These are phyloP conservation scores for Tolypocladium sp. DNA, from an alignment of 2,329 filamentous ascomycete genomes.

Conservation along the genomic window DNA sequence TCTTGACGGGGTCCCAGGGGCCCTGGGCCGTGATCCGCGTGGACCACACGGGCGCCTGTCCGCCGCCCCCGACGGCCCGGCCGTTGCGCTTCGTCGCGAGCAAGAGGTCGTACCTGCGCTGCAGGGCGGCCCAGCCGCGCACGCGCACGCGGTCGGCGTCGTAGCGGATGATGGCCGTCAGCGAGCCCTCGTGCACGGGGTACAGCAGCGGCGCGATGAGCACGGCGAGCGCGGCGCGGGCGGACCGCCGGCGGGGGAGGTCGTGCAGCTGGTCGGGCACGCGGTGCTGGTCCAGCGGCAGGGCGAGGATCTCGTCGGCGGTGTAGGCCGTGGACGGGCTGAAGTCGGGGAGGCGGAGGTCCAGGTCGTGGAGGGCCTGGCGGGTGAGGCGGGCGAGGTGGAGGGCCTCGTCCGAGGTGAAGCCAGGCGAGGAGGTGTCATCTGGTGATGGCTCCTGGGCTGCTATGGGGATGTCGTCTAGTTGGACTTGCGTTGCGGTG, in stretches of 20 bases:
- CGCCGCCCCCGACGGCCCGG: slow-evolving; percentile 10
- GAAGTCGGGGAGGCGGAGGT: slow-evolving; percentile 15
- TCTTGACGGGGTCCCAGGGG: slow-evolving; percentile 19
- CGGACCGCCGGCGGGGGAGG: slow-evolving; percentile 25
- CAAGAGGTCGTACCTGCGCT: slow-evolving; percentile 24
- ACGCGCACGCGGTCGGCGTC: slow-evolving; percentile 25
- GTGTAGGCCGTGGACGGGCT: slow-evolving; percentile 20
- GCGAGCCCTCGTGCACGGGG: slow-evolving; percentile 21
- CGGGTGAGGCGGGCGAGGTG: slow-evolving; percentile 19
- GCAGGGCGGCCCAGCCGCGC: slow-evolving; percentile 24
- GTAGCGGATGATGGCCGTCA: slow-evolving; percentile 27
- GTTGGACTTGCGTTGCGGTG: background rate
- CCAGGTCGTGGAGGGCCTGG: slow-evolving; percentile 16
- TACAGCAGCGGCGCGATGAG: slow-evolving; percentile 22
- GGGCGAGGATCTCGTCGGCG: slow-evolving; percentile 23
- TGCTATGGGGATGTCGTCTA: background rate
- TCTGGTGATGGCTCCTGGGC: background rate
- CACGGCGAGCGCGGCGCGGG: slow-evolving; percentile 18
- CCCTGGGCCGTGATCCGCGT: slow-evolving; percentile 23
- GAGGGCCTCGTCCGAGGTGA: slow-evolving; percentile 10
- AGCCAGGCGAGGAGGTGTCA: background rate
- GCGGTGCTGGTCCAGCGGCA: slow-evolving; percentile 20
- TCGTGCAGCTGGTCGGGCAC: slow-evolving; percentile 19
- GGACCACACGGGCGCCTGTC: slow-evolving; percentile 22
- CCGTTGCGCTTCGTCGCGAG: slow-evolving; percentile 21